phyloP scores from a whole-genome alignment of 148 eudicot genomes.

The Heliosperma pusillum region DNA sequence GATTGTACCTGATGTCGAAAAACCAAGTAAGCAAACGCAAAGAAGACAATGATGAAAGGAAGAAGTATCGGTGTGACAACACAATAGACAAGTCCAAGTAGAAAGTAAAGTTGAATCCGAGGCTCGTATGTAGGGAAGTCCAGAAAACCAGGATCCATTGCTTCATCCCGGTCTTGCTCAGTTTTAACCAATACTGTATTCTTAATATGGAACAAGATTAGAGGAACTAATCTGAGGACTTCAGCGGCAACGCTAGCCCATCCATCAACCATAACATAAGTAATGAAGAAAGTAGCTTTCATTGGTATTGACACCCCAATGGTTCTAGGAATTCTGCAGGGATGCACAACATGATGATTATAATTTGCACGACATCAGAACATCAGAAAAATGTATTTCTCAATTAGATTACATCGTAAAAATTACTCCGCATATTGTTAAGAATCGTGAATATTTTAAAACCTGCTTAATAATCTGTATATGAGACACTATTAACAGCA shows the following conservation, averaged over 20 bases:
- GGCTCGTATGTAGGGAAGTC: slow-evolving; percentile 51
- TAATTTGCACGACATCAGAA: background rate
- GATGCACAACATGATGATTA: slow-evolving; percentile 2
- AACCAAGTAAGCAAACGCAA: slow-evolving; percentile 54
- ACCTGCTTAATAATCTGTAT: background rate
- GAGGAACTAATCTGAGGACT: slow-evolving; percentile 49
- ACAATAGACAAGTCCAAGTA: slow-evolving; percentile 58
- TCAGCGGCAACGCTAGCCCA: slow-evolving; percentile 72
- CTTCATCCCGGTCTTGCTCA: slow-evolving; percentile 53
- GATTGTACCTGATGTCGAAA: slow-evolving; percentile 62
- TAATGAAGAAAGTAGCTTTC: slow-evolving; percentile 70
- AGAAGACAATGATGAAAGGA: slow-evolving; percentile 65
- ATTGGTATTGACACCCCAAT: slow-evolving; percentile 62
- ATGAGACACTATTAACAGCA: background rate
- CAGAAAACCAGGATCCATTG: slow-evolving; percentile 63
- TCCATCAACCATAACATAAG: slow-evolving; percentile 66
- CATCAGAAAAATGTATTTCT: background rate
- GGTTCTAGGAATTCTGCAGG: slow-evolving; percentile 54
- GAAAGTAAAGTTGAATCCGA: slow-evolving; percentile 61
- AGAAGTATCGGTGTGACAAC: slow-evolving; percentile 52
- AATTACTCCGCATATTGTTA: too few relatives aligned
- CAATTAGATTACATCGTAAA: background rate
- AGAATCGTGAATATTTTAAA: background rate
- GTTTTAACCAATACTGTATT: slow-evolving; percentile 60
- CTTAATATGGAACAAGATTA: slow-evolving; percentile 47